Base-by-base conservation (phyloP, 2,329 filamentous ascomycete species). In the Trichoderma atroviride region DNA sequence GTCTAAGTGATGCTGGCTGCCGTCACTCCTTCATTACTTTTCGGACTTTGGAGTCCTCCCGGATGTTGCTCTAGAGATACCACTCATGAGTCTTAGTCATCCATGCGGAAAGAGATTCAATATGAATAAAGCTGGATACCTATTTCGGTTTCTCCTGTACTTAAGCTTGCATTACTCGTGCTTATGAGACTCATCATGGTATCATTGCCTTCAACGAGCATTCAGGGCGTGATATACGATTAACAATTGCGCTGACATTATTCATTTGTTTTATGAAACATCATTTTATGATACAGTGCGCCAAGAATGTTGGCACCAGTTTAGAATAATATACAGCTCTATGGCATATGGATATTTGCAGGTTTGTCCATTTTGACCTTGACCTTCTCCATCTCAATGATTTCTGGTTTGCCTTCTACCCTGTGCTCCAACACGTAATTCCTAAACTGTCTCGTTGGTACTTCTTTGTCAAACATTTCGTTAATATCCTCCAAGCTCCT, bases 401-500 rank as follows among this genome's bases (percentile, higher is more conserved):
- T 13, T 14, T 65, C 62, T 22, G 24, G 19, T 35, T 56, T 56
- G 10, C 31, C 47, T 5, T 53, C 52, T 5, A 13, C 50, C 35
- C 29, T 33, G 7, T 56, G 52, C 37, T 55, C 50, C 19, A 65
- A 29, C 6, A 56, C 62, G 11, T 65, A 65, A 27, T 10, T 65
- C 2, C 52, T 19, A 33, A 65, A 65, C 13, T 56, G 10, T 16
- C 50, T 56, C 22, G 62, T 65, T 14, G 62, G 50, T 19, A 65
- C 37, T 9, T 56, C 24, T 22, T 56, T 65, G 35, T 65, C 62
- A 65, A 65, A 65, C 62, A 65, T 65, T 56, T 65, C 62, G 16
- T 65, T 65, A 14, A 65, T 65, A 24, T 65, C 62, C 16, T 65
- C 62, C 11, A 65, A 43, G 31, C 62, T 65, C 19, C 62, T 33